Conservation (phyloP, 345 rosid genomes). For the Rubroshorea leprosula region DNA sequence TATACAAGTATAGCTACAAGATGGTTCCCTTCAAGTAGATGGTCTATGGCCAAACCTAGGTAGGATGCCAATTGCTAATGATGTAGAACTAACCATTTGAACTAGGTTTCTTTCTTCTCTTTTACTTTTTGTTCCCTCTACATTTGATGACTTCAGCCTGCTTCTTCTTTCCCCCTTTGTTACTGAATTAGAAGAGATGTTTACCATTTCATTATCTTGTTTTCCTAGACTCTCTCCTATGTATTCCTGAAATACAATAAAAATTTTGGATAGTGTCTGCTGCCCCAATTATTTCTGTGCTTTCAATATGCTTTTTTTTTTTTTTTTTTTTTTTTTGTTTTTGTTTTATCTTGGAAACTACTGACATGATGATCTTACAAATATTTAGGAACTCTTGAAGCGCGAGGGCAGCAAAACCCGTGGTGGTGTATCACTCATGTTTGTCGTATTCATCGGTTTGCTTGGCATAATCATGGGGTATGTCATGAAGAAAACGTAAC, state of each 20-base stretch:
- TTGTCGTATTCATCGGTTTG: constrained; percentile 51
- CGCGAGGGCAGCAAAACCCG: constrained; percentile 39
- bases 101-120: neutral
- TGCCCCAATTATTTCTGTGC: neutral
- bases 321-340: neutral
- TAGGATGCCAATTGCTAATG: neutral
- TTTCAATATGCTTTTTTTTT: neutral
- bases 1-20: too few species aligned
- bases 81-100: too few species aligned
- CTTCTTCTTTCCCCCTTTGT: too few species aligned
- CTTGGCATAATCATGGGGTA: constrained; percentile 62
- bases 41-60: neutral
- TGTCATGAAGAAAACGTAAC: constrained; percentile 50
- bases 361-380: constrained; percentile 10
- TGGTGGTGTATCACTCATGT: constrained; percentile 41
- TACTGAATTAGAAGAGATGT: too few species aligned
- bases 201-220: too few species aligned
- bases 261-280: too few species aligned
- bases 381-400: constrained; percentile 46
- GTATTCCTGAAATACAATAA: neutral
- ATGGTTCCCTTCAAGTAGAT: too few species aligned
- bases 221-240: neutral
- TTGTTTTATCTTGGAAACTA: neutral
- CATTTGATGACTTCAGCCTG: too few species aligned
- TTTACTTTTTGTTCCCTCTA: neutral